Evolutionary conservation across 805 yeast genomes (phyloP).

Genomic region (Lipomyces yamanashiensis): DNA sequence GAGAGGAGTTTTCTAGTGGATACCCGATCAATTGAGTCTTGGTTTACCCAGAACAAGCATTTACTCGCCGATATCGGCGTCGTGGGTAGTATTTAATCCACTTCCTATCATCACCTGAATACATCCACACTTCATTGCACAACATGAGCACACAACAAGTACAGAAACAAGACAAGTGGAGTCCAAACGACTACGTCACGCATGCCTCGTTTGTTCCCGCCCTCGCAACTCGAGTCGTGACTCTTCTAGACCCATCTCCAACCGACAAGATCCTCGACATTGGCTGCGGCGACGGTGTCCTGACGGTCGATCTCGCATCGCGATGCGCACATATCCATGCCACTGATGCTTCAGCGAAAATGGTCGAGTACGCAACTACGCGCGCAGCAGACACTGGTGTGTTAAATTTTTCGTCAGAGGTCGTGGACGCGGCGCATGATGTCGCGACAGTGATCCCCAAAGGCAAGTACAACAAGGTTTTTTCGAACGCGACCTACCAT

Average conservation of each 20-base stretch:
- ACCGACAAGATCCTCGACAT: slow-evolving; percentile 33
- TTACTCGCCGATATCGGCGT: no score
- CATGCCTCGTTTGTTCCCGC: slow-evolving; percentile 35
- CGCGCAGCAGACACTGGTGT: slow-evolving; percentile 7
- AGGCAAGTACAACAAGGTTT: slow-evolving; percentile 37
- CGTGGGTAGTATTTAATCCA: not conserved
- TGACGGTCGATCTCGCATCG: slow-evolving; percentile 26
- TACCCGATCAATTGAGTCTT: no score
- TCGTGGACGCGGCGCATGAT: slow-evolving; percentile 25
- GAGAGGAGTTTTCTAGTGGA: no score
- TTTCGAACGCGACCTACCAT: slow-evolving; percentile 41
- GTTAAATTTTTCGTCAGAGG: slow-evolving; percentile 20
- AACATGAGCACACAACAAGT: not conserved
- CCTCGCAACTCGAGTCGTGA: slow-evolving; percentile 30
- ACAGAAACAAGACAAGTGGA: slow-evolving; percentile 27
- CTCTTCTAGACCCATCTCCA: slow-evolving; percentile 21
- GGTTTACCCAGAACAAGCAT: no score
- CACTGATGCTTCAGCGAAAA: slow-evolving; percentile 29
- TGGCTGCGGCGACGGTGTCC: slow-evolving; percentile 37
- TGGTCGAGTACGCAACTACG: slow-evolving; percentile 23
- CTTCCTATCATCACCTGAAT: not conserved
- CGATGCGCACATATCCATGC: slow-evolving; percentile 27
- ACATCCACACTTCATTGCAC: not conserved
- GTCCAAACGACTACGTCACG: slow-evolving; percentile 25
- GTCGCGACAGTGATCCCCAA: slow-evolving; percentile 9